Evolutionary conservation across 164 flowering plant species (phyloP), one percentile per base, ranked within the genome.

Genomic region (Vitis rotundifolia): DNA sequence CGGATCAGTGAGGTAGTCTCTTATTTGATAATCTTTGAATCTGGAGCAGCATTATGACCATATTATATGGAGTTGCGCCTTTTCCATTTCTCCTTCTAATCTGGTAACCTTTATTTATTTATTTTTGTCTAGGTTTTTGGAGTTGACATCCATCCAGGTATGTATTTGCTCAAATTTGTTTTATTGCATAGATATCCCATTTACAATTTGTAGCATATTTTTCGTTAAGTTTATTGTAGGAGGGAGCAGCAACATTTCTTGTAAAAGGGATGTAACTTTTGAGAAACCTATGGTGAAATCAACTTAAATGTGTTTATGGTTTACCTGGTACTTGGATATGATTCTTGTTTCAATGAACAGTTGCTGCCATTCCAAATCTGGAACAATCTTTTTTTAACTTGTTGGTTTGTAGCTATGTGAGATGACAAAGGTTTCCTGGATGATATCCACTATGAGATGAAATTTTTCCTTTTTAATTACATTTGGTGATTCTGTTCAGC

Each of bases 141-240:
- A 58, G 86, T 93, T 64, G 97, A 93, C 76, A 93, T 93, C 66
- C 98, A 93, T 76, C 98, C 98, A 75, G 98, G 97, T 93, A 76
- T 52, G 49, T 55, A 57, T 19, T 11, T 9, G 7, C 6, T 44
- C 16, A 49, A 22, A 22, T 65, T 54, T 16, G 44, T 50, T 60
- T 49, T 3, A 14, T 28, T 54, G 13, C 44, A 14, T 50, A 15
- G 37, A 7, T 8, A 18, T 61, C 8, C 47, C 31, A 11, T 61
- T 70, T 3, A 16, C 10, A 5, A 47, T 55, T 11, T 12, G 29
- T 66, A 9, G 7, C 6, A 11, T 1, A 12, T 55, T 11, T 49
- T 54, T 12, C 5, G 2, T 12, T 49, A 37, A 18, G 11, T 59
- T 59, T 10, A 59, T 13, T 5, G 11, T 13, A n/a, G n/a, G n/a